Evolutionary conservation across 768 basidiomycete genomes (phyloP).

Genomic region (Hygrophoropsis aurantiaca): DNA sequence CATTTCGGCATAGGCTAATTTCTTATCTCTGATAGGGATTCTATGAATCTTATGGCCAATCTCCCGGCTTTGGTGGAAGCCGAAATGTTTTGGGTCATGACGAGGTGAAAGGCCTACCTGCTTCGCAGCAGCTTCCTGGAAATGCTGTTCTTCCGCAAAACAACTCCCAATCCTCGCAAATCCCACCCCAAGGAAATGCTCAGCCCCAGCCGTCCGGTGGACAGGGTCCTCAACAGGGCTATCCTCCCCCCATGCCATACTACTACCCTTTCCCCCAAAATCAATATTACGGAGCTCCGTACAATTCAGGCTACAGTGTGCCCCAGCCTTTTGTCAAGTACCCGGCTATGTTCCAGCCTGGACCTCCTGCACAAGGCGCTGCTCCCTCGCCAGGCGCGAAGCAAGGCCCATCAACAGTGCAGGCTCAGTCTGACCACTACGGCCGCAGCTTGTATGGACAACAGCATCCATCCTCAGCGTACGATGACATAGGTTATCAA

Average conservation of each 20-base stretch:
- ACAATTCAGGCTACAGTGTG: conserved; percentile 53
- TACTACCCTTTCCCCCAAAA: conserved; percentile 73
- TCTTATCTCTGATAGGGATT: conserved; percentile 51
- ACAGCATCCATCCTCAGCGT: conserved; percentile 48
- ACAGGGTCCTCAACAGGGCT: conserved; percentile 65
- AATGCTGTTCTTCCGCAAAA: conserved; percentile 51
- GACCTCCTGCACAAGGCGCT: conserved; percentile 65
- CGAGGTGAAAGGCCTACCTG: conserved; percentile 70
- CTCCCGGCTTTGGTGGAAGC: conserved; percentile 55
- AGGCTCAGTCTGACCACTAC: conserved; percentile 57
- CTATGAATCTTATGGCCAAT: conserved; percentile 75
- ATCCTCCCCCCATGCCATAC: conserved; percentile 61
- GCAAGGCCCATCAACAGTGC: conserved; percentile 57
- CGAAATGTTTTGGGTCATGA: conserved; percentile 71
- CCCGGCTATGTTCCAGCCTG: conserved; percentile 72
- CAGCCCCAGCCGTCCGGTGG: conserved; percentile 59
- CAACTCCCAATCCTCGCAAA: conserved; percentile 52
- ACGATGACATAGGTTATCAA: conserved; percentile 53
- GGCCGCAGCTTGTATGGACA: conserved; percentile 67
- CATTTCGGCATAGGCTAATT: conserved; percentile 6
- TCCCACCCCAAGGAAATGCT: conserved; percentile 43
- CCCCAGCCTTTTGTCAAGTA: conserved; percentile 78
- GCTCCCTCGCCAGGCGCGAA: conserved; percentile 67
- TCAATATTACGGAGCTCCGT: conserved; percentile 75
- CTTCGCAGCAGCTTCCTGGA: conserved; percentile 56